Evolutionary conservation across 768 basidiomycete genomes (phyloP).

Genomic region (Phanerochaete sordida): DNA sequence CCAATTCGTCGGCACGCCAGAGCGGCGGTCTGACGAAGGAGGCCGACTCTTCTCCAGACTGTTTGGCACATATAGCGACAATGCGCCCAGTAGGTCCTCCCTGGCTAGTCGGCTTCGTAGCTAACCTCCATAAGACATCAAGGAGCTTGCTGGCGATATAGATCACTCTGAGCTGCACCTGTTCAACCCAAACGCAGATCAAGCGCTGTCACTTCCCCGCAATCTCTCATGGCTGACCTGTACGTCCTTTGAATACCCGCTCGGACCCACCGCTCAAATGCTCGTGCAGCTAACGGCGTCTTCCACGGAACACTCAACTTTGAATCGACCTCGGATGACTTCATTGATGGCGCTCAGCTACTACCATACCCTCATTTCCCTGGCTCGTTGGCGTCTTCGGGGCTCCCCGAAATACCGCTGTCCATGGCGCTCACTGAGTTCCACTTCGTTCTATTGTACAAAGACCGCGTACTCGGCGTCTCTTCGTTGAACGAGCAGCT

Average conservation of each 20-base stretch:
- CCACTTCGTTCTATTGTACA: slow-evolving; percentile 86
- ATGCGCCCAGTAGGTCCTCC: slow-evolving; percentile 66
- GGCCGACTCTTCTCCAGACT: slow-evolving; percentile 72
- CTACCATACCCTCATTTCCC: slow-evolving; percentile 65
- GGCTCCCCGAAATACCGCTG: slow-evolving; percentile 46
- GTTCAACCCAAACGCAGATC: slow-evolving; percentile 67
- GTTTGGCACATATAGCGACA: slow-evolving; percentile 72
- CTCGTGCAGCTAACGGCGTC: slow-evolving; percentile 68
- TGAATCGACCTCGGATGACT: slow-evolving; percentile 63
- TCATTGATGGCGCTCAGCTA: slow-evolving; percentile 75
- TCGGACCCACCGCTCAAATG: not conserved
- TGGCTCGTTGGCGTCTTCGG: slow-evolving; percentile 22
- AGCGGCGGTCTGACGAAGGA: slow-evolving; percentile 68
- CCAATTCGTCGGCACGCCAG: slow-evolving; percentile 74
- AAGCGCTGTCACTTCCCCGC: slow-evolving; percentile 66
- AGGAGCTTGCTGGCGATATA: slow-evolving; percentile 82
- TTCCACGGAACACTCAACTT: slow-evolving; percentile 82
- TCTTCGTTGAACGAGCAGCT: slow-evolving; percentile 77
- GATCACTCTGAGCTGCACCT: slow-evolving; percentile 79
- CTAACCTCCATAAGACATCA: slow-evolving; percentile 49
- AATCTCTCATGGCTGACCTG: slow-evolving; percentile 91
- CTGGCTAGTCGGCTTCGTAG: not conserved
- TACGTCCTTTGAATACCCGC: slow-evolving; percentile 26
- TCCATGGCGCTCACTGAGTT: slow-evolving; percentile 88
- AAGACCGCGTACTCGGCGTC: slow-evolving; percentile 71